Conservation (phyloP, 257 asterid genomes). For the Nicotiana paniculata region DNA sequence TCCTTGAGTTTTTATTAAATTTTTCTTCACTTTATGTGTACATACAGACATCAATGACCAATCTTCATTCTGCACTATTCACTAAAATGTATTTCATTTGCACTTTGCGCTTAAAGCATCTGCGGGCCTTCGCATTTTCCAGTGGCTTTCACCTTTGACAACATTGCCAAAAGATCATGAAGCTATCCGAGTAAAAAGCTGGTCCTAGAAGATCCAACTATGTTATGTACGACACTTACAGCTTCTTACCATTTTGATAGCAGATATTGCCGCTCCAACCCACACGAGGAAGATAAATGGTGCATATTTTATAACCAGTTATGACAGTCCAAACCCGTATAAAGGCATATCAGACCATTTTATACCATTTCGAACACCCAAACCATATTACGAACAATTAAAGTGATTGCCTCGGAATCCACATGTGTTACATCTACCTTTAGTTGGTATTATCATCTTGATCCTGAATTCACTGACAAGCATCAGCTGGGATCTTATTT, state of each 20-base stretch:
- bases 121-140: not conserved
- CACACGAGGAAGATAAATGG: not conserved
- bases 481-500: not conserved
- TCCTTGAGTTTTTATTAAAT: not conserved
- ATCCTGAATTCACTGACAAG: constrained; percentile 1
- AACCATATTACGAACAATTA: not conserved
- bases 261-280: not conserved
- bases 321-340: not conserved
- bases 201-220: not conserved
- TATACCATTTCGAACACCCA: not conserved
- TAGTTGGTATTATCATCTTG: not conserved
- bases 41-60: not conserved
- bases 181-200: not conserved
- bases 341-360: not conserved
- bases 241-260: not conserved
- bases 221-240: not conserved
- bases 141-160: not conserved
- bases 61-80: constrained; percentile 2
- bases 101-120: not conserved
- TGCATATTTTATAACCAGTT: not conserved
- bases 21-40: not conserved
- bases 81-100: not conserved
- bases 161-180: not conserved
- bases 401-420: not conserved
- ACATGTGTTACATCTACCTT: not conserved